Conservation (phyloP, 1,139 yeast genomes). For the Suhomyces yuchorum region DNA sequence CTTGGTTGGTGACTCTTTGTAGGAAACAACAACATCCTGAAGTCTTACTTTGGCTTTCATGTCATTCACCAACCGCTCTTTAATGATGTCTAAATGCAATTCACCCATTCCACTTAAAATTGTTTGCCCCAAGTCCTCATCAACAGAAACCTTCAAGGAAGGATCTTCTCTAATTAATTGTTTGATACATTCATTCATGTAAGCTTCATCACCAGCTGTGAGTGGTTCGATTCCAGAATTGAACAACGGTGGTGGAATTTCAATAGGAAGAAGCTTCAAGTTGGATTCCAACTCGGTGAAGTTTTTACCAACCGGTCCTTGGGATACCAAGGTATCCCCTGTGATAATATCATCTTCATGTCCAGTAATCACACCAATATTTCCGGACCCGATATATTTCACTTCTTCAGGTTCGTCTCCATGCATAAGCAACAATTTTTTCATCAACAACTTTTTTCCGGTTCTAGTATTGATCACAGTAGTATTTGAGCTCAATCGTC, state of each 20-base stretch:
- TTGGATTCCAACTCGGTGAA: conserved; percentile 53
- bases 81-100: conserved; percentile 84
- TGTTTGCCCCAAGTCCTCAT: conserved; percentile 88
- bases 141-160: conserved; percentile 62
- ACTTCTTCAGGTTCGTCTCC: conserved; percentile 85
- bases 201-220: conserved; percentile 75
- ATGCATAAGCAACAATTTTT: conserved; percentile 78
- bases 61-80: conserved; percentile 73
- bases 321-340: conserved; percentile 83
- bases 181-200: conserved; percentile 67
- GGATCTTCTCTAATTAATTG: conserved; percentile 82
- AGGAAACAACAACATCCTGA: conserved; percentile 85
- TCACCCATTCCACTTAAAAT: conserved; percentile 95
- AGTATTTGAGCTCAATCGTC: conserved; percentile 63
- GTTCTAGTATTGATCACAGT: conserved; percentile 69
- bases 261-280: conserved; percentile 71
- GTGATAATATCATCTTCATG: conserved; percentile 72
- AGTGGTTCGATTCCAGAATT: conserved; percentile 82
- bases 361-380: conserved; percentile 87
- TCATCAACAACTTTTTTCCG: conserved; percentile 65
- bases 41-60: conserved; percentile 80
- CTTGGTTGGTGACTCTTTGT: conserved; percentile 66
- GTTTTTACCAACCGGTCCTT: conserved; percentile 43
- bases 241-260: conserved; percentile 90
- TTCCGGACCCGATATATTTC: conserved; percentile 63